phyloP scores from a whole-genome alignment of 169 alveolate genomes.

The Plasmodium relictum region DNA sequence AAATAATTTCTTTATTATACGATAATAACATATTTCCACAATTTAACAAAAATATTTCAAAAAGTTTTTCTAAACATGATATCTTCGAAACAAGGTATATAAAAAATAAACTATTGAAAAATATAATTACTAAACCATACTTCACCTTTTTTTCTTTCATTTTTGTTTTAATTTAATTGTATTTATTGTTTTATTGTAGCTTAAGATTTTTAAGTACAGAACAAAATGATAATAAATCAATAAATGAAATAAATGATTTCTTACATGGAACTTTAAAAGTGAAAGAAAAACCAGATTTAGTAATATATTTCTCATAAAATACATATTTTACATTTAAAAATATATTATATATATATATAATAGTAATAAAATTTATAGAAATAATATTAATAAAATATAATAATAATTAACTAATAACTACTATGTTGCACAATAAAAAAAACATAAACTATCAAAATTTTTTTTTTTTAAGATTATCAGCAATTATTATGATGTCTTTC shows the following conservation, averaged over 20 bases:
- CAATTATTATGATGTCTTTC: slow-evolving; percentile 23
- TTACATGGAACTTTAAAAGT: slow-evolving; percentile 19
- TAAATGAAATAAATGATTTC: slow-evolving; percentile 25
- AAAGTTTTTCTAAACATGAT: background rate
- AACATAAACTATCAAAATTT: no score
- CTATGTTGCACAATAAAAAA: no score
- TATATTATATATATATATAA: no score
- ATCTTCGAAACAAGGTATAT: slow-evolving; percentile 42
- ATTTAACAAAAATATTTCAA: background rate
- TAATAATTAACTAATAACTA: no score
- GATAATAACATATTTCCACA: slow-evolving; percentile 59
- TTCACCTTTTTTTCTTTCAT: no score
- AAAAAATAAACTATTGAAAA: background rate
- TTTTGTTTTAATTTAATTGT: background rate
- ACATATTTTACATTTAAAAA: no score
- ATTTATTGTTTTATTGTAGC: background rate
- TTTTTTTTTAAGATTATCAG: slow-evolving; percentile 20
- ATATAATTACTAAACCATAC: background rate
- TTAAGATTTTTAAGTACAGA: slow-evolving; percentile 44
- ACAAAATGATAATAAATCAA: slow-evolving; percentile 20
- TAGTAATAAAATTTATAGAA: no score
- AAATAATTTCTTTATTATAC: slow-evolving; percentile 35
- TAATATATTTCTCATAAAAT: background rate
- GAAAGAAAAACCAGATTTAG: slow-evolving; percentile 59
- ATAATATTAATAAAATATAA: no score